Percentiles rank a stretch among this genome's conserved stretches.
Evolutionary conservation across 768 basidiomycete species (phyloP).

Genomic region (Russula emetica): DNA sequence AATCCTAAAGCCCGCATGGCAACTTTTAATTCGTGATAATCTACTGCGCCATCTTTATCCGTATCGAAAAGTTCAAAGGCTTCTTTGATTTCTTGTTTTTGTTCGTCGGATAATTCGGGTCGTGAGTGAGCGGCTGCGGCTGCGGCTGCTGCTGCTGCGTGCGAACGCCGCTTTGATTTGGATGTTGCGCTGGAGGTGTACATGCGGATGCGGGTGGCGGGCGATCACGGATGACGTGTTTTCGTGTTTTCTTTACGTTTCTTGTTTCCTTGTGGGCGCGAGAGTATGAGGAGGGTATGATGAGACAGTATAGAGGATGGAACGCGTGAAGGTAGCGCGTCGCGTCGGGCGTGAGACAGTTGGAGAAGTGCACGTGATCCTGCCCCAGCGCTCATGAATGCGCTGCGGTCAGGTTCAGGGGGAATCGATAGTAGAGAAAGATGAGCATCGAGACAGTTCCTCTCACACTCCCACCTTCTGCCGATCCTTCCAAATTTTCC

Average conservation of each 20-base stretch:
- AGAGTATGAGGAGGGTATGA: no score
- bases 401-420: no score
- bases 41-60: conserved; percentile 93
- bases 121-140: conserved; percentile 56
- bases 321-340: neutral
- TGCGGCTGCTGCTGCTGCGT: conserved; percentile 3
- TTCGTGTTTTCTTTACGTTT: neutral
- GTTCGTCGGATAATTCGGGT: conserved; percentile 82
- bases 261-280: no score
- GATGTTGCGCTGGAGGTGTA: conserved; percentile 62
- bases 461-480: conserved; percentile 67
- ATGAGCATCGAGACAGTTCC: conserved; percentile 69
- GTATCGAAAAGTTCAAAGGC: conserved; percentile 99
- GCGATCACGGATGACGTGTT: no score
- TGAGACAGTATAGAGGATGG: no score
- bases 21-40: conserved; percentile 99
- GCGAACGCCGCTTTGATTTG: conserved; percentile 56
- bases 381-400: no score
- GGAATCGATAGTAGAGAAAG: no score
- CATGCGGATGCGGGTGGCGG: conserved; percentile 33
- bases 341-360: neutral
- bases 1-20: conserved; percentile 98
- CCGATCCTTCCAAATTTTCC: conserved; percentile 59
- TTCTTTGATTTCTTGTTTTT: conserved; percentile 95
- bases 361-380: no score